phyloP scores from a whole-genome alignment of 2,329 filamentous ascomycete species.

The Sporothrix pallida region DNA sequence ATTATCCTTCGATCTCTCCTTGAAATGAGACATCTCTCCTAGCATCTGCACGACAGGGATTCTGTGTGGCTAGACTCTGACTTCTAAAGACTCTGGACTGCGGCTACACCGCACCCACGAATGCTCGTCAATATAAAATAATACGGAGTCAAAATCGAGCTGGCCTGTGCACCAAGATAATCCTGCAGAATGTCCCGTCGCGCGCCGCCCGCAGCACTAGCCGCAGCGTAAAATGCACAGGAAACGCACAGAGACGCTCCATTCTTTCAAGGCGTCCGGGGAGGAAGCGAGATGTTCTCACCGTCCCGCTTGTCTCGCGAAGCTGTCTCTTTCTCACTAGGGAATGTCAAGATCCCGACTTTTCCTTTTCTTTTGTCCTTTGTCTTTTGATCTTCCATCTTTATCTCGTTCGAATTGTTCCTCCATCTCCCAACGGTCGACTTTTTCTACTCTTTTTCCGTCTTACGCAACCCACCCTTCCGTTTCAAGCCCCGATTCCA shows the following conservation, averaged over 20 bases:
- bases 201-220: constrained; percentile 11
- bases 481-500: neutral
- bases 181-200: constrained; percentile 7
- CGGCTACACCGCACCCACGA: neutral
- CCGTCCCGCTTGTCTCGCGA: neutral
- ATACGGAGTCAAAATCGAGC: neutral
- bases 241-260: neutral
- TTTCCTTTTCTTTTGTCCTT: neutral
- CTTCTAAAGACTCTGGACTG: too few species aligned
- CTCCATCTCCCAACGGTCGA: neutral
- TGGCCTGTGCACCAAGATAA: neutral
- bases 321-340: neutral
- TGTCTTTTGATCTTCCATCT: neutral
- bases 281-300: constrained; percentile 1
- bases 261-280: neutral
- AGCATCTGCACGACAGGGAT: neutral
- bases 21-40: neutral
- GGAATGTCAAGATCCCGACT: too few species aligned
- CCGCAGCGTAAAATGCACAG: too few species aligned
- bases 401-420: neutral
- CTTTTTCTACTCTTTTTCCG: neutral
- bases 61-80: neutral
- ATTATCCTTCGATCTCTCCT: neutral
- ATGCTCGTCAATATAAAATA: constrained; percentile 2
- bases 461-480: constrained; percentile 16